Evolutionary conservation across 2,329 filamentous ascomycete genomes (phyloP).

Genomic region (Purpureocillium lavendulum): DNA sequence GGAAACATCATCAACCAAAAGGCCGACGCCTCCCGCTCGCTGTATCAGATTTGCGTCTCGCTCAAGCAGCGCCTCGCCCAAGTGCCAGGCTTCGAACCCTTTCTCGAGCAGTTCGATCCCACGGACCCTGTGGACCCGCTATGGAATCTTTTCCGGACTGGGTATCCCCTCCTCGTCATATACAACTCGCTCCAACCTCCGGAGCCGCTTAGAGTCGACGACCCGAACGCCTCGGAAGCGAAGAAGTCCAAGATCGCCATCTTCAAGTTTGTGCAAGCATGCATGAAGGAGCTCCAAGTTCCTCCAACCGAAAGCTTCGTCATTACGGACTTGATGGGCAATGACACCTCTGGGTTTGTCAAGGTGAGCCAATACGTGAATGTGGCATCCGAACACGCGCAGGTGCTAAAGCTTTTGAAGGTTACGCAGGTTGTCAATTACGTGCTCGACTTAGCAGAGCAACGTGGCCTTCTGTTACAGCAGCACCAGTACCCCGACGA

Average conservation of each 20-base stretch:
- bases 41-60: conserved; percentile 91
- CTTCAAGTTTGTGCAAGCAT: conserved; percentile 88
- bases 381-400: neutral
- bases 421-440: conserved; percentile 88
- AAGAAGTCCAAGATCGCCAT: conserved; percentile 82
- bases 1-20: conserved; percentile 96
- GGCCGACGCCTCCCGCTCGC: conserved; percentile 81
- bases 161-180: conserved; percentile 76
- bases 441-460: conserved; percentile 78
- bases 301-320: conserved; percentile 80
- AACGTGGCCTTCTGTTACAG: conserved; percentile 64
- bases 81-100: conserved; percentile 74
- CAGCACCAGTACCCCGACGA: conserved; percentile 49
- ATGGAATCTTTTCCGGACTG: conserved; percentile 79
- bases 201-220: conserved; percentile 59
- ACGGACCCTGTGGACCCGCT: conserved; percentile 77
- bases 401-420: conserved; percentile 11
- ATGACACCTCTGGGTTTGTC: conserved; percentile 94
- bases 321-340: conserved; percentile 82
- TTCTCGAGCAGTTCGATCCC: conserved; percentile 63
- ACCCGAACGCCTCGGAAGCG: conserved; percentile 50
- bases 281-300: conserved; percentile 73
- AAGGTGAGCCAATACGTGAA: conserved; percentile 50
- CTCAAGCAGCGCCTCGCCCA: conserved; percentile 73
- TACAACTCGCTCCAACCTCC: conserved; percentile 78